Conservation (phyloP, 148 eudicot genomes). For the Vaccinium corymbosum region DNA sequence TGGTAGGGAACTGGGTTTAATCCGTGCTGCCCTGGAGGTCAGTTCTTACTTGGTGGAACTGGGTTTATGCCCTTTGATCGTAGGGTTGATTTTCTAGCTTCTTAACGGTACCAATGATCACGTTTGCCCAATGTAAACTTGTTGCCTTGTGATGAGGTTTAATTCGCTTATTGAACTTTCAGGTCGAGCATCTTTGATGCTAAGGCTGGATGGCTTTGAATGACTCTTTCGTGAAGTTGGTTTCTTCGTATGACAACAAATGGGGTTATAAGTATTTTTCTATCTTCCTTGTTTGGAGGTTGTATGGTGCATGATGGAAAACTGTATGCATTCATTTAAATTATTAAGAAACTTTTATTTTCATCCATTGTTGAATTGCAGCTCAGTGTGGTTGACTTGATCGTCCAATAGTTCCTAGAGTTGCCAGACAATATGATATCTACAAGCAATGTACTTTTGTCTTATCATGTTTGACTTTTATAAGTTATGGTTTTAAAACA, state of each 20-base stretch:
- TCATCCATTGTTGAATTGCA: background rate
- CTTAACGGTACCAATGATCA: background rate
- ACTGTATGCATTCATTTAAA: no score
- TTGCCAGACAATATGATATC: no score
- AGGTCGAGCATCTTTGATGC: conserved; percentile 95
- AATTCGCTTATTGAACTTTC: background rate
- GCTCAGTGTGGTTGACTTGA: conserved; percentile 46
- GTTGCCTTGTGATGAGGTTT: no score
- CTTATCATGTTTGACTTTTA: no score
- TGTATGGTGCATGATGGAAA: background rate
- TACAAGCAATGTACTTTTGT: no score
- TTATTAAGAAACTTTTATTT: background rate
- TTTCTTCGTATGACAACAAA: conserved; percentile 91
- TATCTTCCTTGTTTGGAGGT: background rate
- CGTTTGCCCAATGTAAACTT: background rate
- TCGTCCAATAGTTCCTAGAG: conserved; percentile 26
- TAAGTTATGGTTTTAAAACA: no score
- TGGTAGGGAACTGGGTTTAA: no score
- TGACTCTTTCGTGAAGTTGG: conserved; percentile 61
- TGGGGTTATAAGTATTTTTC: conserved; percentile 81
- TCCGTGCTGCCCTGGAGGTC: no score
- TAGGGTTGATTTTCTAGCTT: background rate
- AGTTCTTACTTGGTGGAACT: no score
- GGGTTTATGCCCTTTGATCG: background rate
- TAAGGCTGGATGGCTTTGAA: conserved; percentile 85